Conservation (phyloP, 257 asterid genomes). For the Rauvolfia tetraphylla region DNA sequence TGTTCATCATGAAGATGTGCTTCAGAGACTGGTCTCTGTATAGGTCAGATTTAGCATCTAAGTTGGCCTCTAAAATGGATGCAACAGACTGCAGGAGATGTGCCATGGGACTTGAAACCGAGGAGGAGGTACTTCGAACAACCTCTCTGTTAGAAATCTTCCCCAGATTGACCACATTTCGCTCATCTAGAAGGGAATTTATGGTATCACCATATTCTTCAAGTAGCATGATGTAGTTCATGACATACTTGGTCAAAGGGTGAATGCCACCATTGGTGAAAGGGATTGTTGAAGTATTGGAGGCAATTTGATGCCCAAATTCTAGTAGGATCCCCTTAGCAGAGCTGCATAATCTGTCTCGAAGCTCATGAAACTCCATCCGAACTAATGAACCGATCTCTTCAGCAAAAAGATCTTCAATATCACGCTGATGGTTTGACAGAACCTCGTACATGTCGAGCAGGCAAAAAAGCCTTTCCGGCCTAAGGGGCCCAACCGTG, state of each 20-base stretch:
- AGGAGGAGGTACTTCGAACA: slow-evolving; percentile 8
- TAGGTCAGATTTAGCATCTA: slow-evolving; percentile 34
- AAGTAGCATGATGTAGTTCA: slow-evolving; percentile 57
- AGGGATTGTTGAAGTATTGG: slow-evolving; percentile 34
- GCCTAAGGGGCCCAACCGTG: slow-evolving; percentile 73
- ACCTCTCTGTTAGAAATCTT: slow-evolving; percentile 20
- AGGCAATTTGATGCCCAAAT: slow-evolving; percentile 48
- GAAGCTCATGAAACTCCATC: slow-evolving; percentile 54
- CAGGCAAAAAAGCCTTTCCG: slow-evolving; percentile 73
- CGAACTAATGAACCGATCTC: slow-evolving; percentile 44
- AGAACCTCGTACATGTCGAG: slow-evolving; percentile 87
- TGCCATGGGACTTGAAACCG: slow-evolving; percentile 30
- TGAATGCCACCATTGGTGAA: slow-evolving; percentile 49
- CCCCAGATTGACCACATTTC: slow-evolving; percentile 8
- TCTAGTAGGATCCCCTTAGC: slow-evolving; percentile 72
- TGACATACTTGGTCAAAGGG: slow-evolving; percentile 56
- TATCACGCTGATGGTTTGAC: slow-evolving; percentile 54
- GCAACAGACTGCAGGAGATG: slow-evolving; percentile 41
- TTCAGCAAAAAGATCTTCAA: slow-evolving; percentile 45
- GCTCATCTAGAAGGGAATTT: slow-evolving; percentile 41
- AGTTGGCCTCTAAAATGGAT: slow-evolving; percentile 48
- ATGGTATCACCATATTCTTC: slow-evolving; percentile 51
- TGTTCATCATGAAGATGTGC: slow-evolving; percentile 69
- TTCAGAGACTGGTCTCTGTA: slow-evolving; percentile 41
- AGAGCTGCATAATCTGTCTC: slow-evolving; percentile 57